Percentiles rank a stretch among this genome's conserved stretches.
phyloP scores from a whole-genome alignment of 441 rosid species.

The Bocquillonia castaneifolia region DNA sequence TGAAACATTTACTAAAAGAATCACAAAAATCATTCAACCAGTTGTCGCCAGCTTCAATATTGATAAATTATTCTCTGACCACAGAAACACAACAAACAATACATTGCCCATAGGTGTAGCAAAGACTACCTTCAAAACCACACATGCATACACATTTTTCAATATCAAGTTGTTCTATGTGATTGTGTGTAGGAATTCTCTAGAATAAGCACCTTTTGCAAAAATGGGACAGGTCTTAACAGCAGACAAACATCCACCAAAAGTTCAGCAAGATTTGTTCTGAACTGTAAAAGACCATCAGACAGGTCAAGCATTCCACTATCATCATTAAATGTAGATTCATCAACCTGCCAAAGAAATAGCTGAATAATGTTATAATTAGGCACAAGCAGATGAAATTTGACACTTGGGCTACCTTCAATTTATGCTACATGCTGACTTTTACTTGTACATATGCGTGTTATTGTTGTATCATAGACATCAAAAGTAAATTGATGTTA shows the following conservation, averaged over 20 bases:
- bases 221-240: slow-evolving; percentile 54
- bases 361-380: slow-evolving; percentile 13
- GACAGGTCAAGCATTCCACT: slow-evolving; percentile 63
- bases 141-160: neutral
- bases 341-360: slow-evolving; percentile 68
- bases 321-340: slow-evolving; percentile 58
- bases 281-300: slow-evolving; percentile 76
- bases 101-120: neutral
- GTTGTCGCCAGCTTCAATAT: neutral
- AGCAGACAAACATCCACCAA: slow-evolving; percentile 92
- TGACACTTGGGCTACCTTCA: slow-evolving; percentile 5
- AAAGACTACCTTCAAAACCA: slow-evolving; percentile 10
- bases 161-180: neutral
- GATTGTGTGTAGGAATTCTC: slow-evolving; percentile 6
- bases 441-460: neutral
- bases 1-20: neutral
- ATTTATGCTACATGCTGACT: slow-evolving; percentile 1
- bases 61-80: neutral
- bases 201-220: slow-evolving; percentile 63
- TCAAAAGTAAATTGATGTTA: neutral
- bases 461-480: neutral
- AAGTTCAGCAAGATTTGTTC: slow-evolving; percentile 87
- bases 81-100: neutral
- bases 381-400: neutral
- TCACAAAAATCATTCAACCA: neutral